Evolutionary conservation across 352 stramenopile species (phyloP).

Genomic region (Phytophthora sp.): DNA sequence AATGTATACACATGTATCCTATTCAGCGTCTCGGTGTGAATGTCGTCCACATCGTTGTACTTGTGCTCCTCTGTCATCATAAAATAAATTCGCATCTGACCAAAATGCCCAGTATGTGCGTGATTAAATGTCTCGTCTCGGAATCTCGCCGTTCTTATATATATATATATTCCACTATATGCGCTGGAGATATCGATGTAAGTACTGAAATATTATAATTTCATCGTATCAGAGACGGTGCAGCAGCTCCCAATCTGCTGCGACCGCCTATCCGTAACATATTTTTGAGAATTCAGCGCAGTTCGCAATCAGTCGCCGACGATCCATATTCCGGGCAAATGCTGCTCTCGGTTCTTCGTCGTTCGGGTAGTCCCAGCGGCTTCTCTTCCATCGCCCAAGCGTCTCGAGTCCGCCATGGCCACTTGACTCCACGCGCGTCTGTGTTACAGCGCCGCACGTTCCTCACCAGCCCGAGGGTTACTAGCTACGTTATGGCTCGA

Average conservation of each 20-base stretch:
- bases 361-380: conserved; percentile 3
- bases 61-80: too few relatives aligned
- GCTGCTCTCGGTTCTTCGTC: conserved; percentile 22
- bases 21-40: too few relatives aligned
- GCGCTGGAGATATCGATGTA: not conserved
- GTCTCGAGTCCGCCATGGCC: too few relatives aligned
- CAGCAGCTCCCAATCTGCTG: conserved; percentile 13
- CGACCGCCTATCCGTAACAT: conserved; percentile 1
- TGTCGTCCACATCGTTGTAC: too few relatives aligned
- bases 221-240: not conserved
- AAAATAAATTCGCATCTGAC: too few relatives aligned
- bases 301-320: conserved; percentile 24
- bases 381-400: not conserved
- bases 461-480: conserved; percentile 31
- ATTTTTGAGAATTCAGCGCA: conserved; percentile 24
- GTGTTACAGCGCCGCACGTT: conserved; percentile 15
- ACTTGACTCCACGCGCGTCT: not conserved
- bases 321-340: too few relatives aligned
- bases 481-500: conserved; percentile 38
- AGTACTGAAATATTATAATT: not conserved
- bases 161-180: too few relatives aligned
- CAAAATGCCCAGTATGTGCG: too few relatives aligned
- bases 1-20: too few relatives aligned
- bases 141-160: too few relatives aligned
- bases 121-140: too few relatives aligned